A percentile compares a stretch with the other conserved stretches of the same genome.
These are phyloP conservation scores for Monosporascus sp. DNA, from an alignment of 2,329 filamentous ascomycete species.

Conservation along the genomic window DNA sequence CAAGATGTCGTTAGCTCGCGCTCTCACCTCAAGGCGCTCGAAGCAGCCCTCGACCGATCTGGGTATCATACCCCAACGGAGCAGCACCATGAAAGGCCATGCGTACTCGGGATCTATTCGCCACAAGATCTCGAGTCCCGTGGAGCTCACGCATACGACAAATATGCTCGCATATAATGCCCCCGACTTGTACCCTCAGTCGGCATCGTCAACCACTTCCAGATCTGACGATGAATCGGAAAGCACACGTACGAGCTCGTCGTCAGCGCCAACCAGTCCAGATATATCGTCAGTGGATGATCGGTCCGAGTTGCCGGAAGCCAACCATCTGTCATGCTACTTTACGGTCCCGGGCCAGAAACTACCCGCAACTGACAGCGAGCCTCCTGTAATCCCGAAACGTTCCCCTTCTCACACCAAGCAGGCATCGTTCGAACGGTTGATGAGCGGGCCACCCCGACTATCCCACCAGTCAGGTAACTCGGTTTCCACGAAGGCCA, in stretches of 20 bases:
- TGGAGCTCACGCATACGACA: conserved; percentile 86
- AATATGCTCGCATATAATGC: conserved; percentile 96
- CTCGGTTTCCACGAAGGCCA: conserved; percentile 51
- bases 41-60: conserved; percentile 48
- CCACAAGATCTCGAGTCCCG: conserved; percentile 77
- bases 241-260: conserved; percentile 48
- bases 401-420: conserved; percentile 86
- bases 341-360: conserved; percentile 51
- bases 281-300: conserved; percentile 55
- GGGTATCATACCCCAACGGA: conserved; percentile 39
- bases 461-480: conserved; percentile 49
- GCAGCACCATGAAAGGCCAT: conserved; percentile 44
- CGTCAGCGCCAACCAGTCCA: conserved; percentile 63
- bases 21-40: conserved; percentile 64
- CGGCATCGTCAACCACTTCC: conserved; percentile 45
- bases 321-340: conserved; percentile 65
- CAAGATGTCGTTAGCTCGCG: conserved; percentile 61
- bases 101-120: conserved; percentile 43
- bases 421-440: conserved; percentile 67
- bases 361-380: conserved; percentile 37
- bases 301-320: conserved; percentile 51
- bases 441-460: conserved; percentile 57
- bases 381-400: conserved; percentile 66
- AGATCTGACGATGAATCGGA: conserved; percentile 71
- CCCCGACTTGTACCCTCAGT: conserved; percentile 62